phyloP scores from a whole-genome alignment of 179 eudicot genomes.

The Gypsophila paniculata region DNA sequence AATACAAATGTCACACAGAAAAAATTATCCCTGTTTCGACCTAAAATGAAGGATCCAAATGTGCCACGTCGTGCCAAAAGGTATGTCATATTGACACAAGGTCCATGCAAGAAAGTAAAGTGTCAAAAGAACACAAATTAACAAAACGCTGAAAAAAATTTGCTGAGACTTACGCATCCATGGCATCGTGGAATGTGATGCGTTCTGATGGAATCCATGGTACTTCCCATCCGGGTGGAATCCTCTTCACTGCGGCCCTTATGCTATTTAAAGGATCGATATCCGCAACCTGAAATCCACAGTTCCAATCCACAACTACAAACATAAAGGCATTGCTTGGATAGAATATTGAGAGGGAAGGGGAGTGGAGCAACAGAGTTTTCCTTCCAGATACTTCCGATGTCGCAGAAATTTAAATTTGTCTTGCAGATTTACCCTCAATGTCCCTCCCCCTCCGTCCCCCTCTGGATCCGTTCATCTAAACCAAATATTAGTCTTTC shows the following conservation, averaged over 20 bases:
- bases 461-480: background rate
- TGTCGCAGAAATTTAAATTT: background rate
- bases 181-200: constrained; percentile 53
- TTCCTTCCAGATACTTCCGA: background rate
- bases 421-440: too few species aligned
- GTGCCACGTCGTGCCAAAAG: background rate
- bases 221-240: constrained; percentile 61
- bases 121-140: background rate
- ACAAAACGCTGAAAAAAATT: constrained; percentile 4
- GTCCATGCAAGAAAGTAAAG: background rate
- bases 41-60: background rate
- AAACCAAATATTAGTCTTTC: background rate
- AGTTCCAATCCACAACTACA: background rate
- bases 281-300: constrained; percentile 61
- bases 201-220: constrained; percentile 84
- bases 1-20: background rate
- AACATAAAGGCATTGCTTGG: background rate
- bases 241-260: constrained; percentile 68
- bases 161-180: constrained; percentile 64
- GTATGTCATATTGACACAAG: background rate
- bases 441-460: too few species aligned
- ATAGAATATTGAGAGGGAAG: background rate
- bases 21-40: background rate
- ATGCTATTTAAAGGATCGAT: constrained; percentile 71
- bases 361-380: background rate